Conservation (phyloP, 169 alveolate species). For the Babesia bigemina region DNA sequence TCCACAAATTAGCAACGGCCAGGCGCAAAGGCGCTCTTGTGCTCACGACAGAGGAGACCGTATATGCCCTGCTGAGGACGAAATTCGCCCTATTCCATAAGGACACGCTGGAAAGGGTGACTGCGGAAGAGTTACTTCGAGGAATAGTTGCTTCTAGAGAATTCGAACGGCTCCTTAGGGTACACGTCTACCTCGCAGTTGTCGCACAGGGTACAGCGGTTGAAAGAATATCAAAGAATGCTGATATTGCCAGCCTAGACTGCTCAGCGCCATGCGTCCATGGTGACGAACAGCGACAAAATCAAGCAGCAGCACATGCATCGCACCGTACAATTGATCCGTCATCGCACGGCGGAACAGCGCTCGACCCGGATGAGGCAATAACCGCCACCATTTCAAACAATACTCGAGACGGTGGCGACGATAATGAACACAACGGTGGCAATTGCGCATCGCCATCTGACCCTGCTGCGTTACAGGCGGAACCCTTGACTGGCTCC, state of each 20-base stretch:
- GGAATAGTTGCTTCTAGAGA: not conserved
- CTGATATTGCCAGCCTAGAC: not conserved
- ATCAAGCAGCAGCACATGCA: not conserved
- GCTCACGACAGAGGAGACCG: constrained; percentile 5
- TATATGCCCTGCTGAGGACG: constrained; percentile 15
- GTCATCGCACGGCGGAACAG: no score
- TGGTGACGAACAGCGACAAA: not conserved
- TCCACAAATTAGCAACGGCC: constrained; percentile 2
- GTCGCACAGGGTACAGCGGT: not conserved
- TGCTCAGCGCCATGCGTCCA: not conserved
- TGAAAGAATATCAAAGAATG: not conserved
- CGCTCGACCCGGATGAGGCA: no score
- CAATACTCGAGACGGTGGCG: no score
- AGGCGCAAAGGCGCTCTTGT: constrained; percentile 1
- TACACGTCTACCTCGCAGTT: constrained; percentile 16
- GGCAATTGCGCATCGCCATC: no score
- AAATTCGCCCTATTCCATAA: not conserved
- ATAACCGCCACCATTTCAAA: no score
- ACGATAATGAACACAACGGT: no score
- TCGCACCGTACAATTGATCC: not conserved
- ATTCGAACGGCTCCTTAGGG: not conserved
- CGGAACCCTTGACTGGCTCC: no score
- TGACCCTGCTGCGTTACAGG: no score
- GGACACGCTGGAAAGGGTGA: not conserved
- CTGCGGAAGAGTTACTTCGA: not conserved